A percentile compares a stretch with the other conserved stretches of the same genome.
Evolutionary conservation across 139 green algal species (phyloP).

Genomic region (Picochlorum costavermella): DNA sequence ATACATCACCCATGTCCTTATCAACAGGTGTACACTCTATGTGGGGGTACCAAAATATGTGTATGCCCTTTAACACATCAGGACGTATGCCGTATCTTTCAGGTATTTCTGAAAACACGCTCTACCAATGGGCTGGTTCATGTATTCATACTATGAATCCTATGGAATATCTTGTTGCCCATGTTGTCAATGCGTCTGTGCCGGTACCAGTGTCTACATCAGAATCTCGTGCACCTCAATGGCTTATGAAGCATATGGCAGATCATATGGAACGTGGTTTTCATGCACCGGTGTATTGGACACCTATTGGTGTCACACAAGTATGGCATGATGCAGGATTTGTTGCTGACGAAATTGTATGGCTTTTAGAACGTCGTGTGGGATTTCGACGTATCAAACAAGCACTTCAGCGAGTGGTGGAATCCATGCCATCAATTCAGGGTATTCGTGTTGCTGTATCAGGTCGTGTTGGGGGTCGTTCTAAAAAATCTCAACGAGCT

Average conservation of each 20-base stretch:
- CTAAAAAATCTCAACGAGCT: constrained; percentile 28
- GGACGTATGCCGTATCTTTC: no score
- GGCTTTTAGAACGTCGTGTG: constrained; percentile 22
- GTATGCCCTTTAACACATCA: no score
- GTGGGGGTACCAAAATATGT: no score
- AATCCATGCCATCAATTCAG: constrained; percentile 10
- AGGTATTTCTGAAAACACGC: no score
- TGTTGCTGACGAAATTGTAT: constrained; percentile 24
- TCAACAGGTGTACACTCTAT: no score
- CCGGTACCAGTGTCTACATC: not conserved
- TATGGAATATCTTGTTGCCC: no score
- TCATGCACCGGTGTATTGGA: not conserved
- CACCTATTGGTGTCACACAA: not conserved
- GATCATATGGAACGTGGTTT: not conserved
- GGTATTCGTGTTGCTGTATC: constrained; percentile 24
- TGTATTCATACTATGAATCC: no score
- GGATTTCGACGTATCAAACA: constrained; percentile 18
- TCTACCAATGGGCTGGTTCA: no score
- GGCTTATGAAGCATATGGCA: not conserved
- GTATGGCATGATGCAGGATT: constrained; percentile 8
- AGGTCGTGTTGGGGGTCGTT: constrained; percentile 23
- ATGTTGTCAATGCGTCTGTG: no score
- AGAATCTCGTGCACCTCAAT: not conserved
- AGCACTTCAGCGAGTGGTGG: constrained; percentile 15
- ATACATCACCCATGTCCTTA: no score